Conservation (phyloP, 192 early-diverging fungal genomes). For the Powellomyces hirtus region DNA sequence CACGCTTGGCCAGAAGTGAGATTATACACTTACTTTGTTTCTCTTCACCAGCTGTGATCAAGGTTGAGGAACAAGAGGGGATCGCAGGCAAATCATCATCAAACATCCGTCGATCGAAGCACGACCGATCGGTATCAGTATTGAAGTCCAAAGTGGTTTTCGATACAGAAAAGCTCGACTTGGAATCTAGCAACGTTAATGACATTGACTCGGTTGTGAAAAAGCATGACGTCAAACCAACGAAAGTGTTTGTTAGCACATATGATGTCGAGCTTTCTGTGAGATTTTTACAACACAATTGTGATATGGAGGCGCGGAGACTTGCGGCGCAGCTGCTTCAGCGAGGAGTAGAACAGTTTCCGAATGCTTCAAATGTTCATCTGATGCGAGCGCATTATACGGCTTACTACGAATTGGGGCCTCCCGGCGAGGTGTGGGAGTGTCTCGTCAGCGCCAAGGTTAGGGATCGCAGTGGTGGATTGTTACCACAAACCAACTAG, state of each 20-base stretch:
- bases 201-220: neutral
- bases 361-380: neutral
- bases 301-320: neutral
- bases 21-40: neutral
- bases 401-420: neutral
- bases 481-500: neutral
- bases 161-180: too few species aligned
- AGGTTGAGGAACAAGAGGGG: too few species aligned
- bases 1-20: neutral
- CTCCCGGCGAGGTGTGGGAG: neutral
- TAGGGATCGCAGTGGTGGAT: neutral
- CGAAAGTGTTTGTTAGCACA: neutral
- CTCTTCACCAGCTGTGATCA: too few species aligned
- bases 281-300: slow-evolving; percentile 19
- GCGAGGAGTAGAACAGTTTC: slow-evolving; percentile 15
- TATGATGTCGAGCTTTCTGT: slow-evolving; percentile 18
- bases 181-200: neutral
- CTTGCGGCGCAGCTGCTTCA: slow-evolving; percentile 1
- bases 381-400: slow-evolving; percentile 16
- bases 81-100: too few species aligned
- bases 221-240: neutral
- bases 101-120: too few species aligned
- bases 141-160: too few species aligned
- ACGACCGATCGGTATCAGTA: too few species aligned
- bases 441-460: slow-evolving; percentile 16